Base-by-base conservation (phyloP, 2,329 filamentous ascomycete genomes). In the Fusarium siculi region DNA sequence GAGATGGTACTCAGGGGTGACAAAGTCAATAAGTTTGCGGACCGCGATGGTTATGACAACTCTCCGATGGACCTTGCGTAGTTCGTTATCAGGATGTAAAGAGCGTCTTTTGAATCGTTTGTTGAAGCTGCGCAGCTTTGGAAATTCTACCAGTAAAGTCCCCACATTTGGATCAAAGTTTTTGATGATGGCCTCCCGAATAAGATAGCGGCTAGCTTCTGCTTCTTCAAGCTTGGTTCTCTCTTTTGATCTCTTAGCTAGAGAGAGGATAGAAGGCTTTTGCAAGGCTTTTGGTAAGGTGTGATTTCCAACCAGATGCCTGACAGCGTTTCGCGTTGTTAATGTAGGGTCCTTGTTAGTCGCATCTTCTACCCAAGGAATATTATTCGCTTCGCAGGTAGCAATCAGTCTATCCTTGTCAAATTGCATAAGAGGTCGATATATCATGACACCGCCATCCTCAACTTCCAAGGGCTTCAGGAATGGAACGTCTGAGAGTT, bases 321-420 rank as follows among this genome's bases (percentile, higher is more conserved):
- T 90, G 42, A 98, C 85, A 0, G 96, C 91, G 77, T 99, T 99
- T 42, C 96, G 89, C 49, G 87, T 82, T 0, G 96, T 97, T 66
- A 97, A 83, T 0, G 91, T 94, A 14, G 86, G 87, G 76, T 98
- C 93, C 21, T 85, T 81, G 78, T 99, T 99, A 4, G 95, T 98
- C 46, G 86, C 84, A 79, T 99, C 96, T 79, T 96, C 93, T 71
- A 94, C 93, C 93, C 94, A 98, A 2, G 84, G 82, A 15, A 97
- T 83, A 0, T 85, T 82, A 72, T 91, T 87, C n/a, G 87, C 85
- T 68, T 91, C 81, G 78, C 96, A 98, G 1, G 93, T 95, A 4
- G 90, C 89, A 47, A 92, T 86, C n/a, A 98, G 85, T 40, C 91
- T 85, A 56, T 89, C 86, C 82, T 98, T 97, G 67, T 87, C 84